These are phyloP conservation scores for Aspergillus biplanus DNA, from an alignment of 495 filamentous ascomycete genomes.

Conservation along the genomic window DNA sequence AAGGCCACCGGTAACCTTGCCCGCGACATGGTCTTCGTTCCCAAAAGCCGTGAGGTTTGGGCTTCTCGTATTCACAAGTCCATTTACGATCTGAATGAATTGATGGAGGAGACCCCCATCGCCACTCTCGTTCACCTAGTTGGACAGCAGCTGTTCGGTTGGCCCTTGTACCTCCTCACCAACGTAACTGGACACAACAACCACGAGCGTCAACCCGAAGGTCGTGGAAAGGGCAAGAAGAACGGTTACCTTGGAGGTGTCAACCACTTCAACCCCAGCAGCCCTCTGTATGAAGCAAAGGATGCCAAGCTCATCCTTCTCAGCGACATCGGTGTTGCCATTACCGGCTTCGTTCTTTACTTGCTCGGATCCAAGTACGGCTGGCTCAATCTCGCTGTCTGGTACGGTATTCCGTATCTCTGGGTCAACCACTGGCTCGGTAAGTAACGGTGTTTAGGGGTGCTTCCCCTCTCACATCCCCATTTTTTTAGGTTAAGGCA, in stretches of 20 bases:
- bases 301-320: slow-evolving; percentile 81
- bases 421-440: slow-evolving; percentile 97
- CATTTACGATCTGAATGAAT: slow-evolving; percentile 78
- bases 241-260: slow-evolving; percentile 82
- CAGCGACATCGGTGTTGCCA: slow-evolving; percentile 77
- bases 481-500: too few relatives aligned
- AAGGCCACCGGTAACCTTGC: slow-evolving; percentile 95
- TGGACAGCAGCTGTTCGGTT: slow-evolving; percentile 85
- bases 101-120: slow-evolving; percentile 94
- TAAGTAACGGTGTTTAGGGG: slow-evolving; percentile 32
- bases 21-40: slow-evolving; percentile 97
- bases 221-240: slow-evolving; percentile 83
- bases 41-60: slow-evolving; percentile 78
- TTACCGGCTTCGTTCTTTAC: slow-evolving; percentile 60
- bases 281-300: slow-evolving; percentile 89
- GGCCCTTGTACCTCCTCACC: slow-evolving; percentile 77
- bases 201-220: slow-evolving; percentile 84
- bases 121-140: slow-evolving; percentile 72
- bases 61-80: slow-evolving; percentile 70
- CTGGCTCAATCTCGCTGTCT: slow-evolving; percentile 82
- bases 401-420: slow-evolving; percentile 93
- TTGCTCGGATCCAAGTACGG: slow-evolving; percentile 73
- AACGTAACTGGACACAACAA: slow-evolving; percentile 95
- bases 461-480: too few relatives aligned
- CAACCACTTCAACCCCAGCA: slow-evolving; percentile 90